Conservation (phyloP, 1,139 yeast species). For the Diutina ranongensis region DNA sequence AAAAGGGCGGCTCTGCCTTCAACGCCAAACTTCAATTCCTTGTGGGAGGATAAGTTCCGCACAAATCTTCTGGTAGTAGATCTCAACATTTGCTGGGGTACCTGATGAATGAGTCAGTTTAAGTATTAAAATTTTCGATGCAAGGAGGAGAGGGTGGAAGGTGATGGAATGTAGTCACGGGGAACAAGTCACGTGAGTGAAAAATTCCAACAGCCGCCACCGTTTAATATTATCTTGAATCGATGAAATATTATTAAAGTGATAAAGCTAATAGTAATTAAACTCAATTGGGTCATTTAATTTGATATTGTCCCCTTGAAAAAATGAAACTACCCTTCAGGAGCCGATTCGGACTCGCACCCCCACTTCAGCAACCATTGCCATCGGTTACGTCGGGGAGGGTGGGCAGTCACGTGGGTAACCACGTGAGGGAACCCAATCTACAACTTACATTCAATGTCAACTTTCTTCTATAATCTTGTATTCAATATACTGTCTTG, state of each 20-base stretch:
- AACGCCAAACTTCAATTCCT: slow-evolving; percentile 95
- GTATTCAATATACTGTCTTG: background rate
- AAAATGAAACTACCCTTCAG: no score
- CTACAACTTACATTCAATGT: no score
- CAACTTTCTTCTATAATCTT: background rate
- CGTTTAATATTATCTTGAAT: no score
- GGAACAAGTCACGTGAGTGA: background rate
- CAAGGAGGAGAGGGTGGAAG: background rate
- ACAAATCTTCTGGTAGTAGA: slow-evolving; percentile 16
- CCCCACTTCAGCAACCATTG: no score
- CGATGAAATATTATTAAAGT: no score
- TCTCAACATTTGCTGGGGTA: slow-evolving; percentile 3
- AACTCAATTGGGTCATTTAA: no score
- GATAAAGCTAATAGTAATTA: no score
- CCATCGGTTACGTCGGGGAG: no score
- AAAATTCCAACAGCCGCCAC: background rate
- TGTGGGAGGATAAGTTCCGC: slow-evolving; percentile 63
- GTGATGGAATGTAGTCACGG: background rate
- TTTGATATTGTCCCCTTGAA: no score
- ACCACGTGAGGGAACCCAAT: no score
- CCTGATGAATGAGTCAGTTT: background rate
- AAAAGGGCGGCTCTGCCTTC: slow-evolving; percentile 96
- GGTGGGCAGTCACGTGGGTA: no score
- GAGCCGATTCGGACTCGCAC: no score
- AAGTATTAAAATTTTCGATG: background rate